These are phyloP conservation scores for Calonectria pseudoturangicola DNA, from an alignment of 2,329 filamentous ascomycete species.

Conservation along the genomic window DNA sequence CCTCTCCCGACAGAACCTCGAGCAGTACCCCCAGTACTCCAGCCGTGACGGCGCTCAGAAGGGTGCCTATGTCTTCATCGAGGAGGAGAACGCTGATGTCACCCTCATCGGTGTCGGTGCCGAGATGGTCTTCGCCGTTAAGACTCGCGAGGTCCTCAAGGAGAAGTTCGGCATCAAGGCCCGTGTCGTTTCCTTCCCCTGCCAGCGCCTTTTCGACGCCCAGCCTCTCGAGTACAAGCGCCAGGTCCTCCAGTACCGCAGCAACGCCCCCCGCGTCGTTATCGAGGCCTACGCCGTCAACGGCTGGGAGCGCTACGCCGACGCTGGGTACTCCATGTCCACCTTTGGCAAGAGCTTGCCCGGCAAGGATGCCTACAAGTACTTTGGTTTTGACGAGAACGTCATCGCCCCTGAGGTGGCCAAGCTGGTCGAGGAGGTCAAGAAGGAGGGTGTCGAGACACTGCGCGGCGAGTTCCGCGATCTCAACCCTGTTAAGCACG, in stretches of 20 bases:
- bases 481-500: slow-evolving; percentile 51
- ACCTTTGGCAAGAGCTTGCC: slow-evolving; percentile 74
- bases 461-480: slow-evolving; percentile 59
- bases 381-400: slow-evolving; percentile 72
- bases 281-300: slow-evolving; percentile 76
- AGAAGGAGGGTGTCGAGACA: slow-evolving; percentile 55
- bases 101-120: slow-evolving; percentile 64
- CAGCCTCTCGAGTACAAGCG: slow-evolving; percentile 67
- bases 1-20: slow-evolving; percentile 65
- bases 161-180: slow-evolving; percentile 60
- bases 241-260: slow-evolving; percentile 64
- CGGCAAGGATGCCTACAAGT: slow-evolving; percentile 71
- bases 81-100: slow-evolving; percentile 65
- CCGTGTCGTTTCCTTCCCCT: slow-evolving; percentile 67
- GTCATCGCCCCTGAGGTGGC: slow-evolving; percentile 63
- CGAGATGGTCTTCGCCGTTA: slow-evolving; percentile 59
- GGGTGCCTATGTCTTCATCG: slow-evolving; percentile 68
- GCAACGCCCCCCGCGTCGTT: slow-evolving; percentile 70
- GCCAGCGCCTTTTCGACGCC: slow-evolving; percentile 65
- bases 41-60: slow-evolving; percentile 63
- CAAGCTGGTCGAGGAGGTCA: slow-evolving; percentile 56
- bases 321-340: slow-evolving; percentile 72
- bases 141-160: slow-evolving; percentile 61
- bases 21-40: slow-evolving; percentile 62
- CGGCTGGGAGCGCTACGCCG: slow-evolving; percentile 77